Conservation (phyloP, 2,329 filamentous ascomycete genomes). For the Sphaerulina vaccinii region DNA sequence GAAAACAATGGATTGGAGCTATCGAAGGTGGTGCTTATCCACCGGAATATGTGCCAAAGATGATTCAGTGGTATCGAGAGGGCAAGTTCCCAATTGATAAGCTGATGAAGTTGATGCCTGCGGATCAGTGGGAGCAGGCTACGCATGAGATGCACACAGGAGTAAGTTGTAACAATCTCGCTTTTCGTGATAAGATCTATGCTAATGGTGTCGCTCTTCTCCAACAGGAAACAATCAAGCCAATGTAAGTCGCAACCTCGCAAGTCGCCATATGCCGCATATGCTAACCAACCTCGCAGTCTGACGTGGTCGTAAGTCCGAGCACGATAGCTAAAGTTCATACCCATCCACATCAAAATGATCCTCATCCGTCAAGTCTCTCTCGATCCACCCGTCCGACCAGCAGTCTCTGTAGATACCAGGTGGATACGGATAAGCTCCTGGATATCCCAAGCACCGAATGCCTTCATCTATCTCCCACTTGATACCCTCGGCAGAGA, state of each 20-base stretch:
- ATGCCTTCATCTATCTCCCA: neutral
- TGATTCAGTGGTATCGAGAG: slow-evolving; percentile 51
- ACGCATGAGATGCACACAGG: slow-evolving; percentile 44
- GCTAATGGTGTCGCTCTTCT: slow-evolving; percentile 2
- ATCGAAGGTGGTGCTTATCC: slow-evolving; percentile 49
- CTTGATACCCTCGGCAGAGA: neutral
- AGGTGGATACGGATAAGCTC: no score
- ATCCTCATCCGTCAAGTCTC: no score
- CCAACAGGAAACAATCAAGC: slow-evolving; percentile 40
- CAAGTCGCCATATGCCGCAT: neutral
- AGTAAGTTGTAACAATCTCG: neutral
- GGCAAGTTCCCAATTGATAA: slow-evolving; percentile 50
- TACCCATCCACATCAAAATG: no score
- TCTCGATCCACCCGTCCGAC: no score
- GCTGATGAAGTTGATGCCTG: slow-evolving; percentile 47
- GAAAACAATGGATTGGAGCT: slow-evolving; percentile 51
- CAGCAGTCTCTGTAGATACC: no score
- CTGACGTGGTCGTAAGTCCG: slow-evolving; percentile 38
- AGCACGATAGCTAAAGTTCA: neutral
- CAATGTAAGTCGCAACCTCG: slow-evolving; percentile 29
- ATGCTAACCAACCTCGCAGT: neutral
- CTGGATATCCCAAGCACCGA: neutral
- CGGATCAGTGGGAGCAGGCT: slow-evolving; percentile 43
- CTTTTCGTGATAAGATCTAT: neutral
- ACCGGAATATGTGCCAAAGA: slow-evolving; percentile 46